These are phyloP conservation scores for Huiozyma sinensis DNA, from an alignment of 805 yeast species.

Conservation along the genomic window DNA sequence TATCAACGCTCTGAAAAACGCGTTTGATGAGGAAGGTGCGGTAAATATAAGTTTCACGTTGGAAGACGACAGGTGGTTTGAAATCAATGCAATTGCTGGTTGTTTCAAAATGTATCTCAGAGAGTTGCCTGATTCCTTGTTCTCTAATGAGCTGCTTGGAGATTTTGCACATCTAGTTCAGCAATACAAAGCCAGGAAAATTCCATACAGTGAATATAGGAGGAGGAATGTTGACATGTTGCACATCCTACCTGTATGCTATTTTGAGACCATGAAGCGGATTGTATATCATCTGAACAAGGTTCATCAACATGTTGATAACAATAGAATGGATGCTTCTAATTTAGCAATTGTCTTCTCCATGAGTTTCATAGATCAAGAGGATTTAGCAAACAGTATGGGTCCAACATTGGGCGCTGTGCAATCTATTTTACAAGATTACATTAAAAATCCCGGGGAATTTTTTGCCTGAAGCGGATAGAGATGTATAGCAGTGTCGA, in stretches of 20 bases:
- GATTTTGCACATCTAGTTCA: constrained; percentile 35
- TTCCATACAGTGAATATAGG: constrained; percentile 18
- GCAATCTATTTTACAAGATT: constrained; percentile 40
- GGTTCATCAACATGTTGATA: constrained; percentile 54
- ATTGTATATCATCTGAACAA: constrained; percentile 59
- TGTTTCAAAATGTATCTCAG: constrained; percentile 75
- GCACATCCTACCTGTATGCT: constrained; percentile 46
- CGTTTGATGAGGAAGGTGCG: constrained; percentile 40
- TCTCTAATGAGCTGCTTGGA: constrained; percentile 57
- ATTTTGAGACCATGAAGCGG: constrained; percentile 57
- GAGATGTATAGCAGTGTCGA: neutral
- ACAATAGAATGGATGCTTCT: constrained; percentile 79
- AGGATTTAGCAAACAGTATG: constrained; percentile 33
- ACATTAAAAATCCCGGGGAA: constrained; percentile 33
- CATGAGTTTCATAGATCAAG: constrained; percentile 46
- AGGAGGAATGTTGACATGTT: constrained; percentile 24
- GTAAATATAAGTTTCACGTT: constrained; percentile 34
- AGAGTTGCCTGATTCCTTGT: constrained; percentile 76
- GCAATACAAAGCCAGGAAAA: constrained; percentile 12
- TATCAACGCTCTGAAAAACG: constrained; percentile 41
- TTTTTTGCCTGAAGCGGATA: constrained; percentile 15
- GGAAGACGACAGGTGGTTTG: constrained; percentile 54
- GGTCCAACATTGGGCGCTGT: constrained; percentile 43
- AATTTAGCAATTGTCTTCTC: constrained; percentile 85
- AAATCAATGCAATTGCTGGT: constrained; percentile 79